Evolutionary conservation across 495 filamentous ascomycete species (phyloP).

Genomic region (Tuber calosporum): DNA sequence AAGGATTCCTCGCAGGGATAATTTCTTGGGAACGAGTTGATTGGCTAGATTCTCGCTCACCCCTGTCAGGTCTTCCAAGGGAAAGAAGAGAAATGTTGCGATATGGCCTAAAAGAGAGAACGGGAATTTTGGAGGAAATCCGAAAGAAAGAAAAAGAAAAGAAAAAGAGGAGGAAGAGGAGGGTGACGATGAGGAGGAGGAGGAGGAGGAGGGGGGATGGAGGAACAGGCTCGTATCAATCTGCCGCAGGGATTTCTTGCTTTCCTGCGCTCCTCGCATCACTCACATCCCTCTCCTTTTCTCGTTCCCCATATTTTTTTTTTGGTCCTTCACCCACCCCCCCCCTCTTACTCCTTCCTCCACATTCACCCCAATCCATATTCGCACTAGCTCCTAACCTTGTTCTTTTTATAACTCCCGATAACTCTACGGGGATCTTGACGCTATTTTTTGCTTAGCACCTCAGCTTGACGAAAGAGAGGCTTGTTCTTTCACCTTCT

Average conservation of each 20-base stretch:
- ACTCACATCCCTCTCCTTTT: constrained; percentile 33
- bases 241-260: constrained; percentile 34
- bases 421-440: constrained; percentile 34
- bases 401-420: constrained; percentile 40
- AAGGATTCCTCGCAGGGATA: constrained; percentile 34
- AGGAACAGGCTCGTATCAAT: constrained; percentile 31
- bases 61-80: constrained; percentile 13
- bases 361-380: constrained; percentile 17
- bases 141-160: not conserved
- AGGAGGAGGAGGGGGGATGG: not conserved
- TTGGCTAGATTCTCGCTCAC: constrained; percentile 31
- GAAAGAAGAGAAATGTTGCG: constrained; percentile 23
- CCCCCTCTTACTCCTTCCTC: not conserved
- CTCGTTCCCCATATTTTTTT: constrained; percentile 10
- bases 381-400: constrained; percentile 26
- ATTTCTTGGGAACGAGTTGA: constrained; percentile 23
- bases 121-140: constrained; percentile 10
- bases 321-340: not conserved
- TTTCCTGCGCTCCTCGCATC: constrained; percentile 27
- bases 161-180: not conserved
- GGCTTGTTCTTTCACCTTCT: constrained; percentile 20
- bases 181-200: not conserved
- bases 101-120: constrained; percentile 30
- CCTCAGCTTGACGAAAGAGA: constrained; percentile 32
- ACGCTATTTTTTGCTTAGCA: constrained; percentile 35